A percentile compares a stretch with the other conserved stretches of the same genome.
phyloP scores from a whole-genome alignment of 2,329 filamentous ascomycete species.

The Furcasterigmium sp. region DNA sequence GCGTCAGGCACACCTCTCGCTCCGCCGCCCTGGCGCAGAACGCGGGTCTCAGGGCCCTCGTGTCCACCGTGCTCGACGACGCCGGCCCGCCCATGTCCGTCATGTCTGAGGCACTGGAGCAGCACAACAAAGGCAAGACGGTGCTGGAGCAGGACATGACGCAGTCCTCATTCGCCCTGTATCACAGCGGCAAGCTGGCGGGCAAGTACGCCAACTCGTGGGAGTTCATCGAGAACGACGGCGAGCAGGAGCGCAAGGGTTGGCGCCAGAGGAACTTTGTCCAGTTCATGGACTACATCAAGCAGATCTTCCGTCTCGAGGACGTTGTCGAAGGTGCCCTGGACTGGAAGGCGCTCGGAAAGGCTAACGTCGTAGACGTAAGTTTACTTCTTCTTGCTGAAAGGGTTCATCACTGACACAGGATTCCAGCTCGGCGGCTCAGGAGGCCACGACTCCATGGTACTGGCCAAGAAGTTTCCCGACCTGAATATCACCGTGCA shows the following conservation, averaged over 20 bases:
- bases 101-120: conserved; percentile 24
- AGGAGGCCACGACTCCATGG: conserved; percentile 32
- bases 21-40: conserved; percentile 29
- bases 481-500: conserved; percentile 37
- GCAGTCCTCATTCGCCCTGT: conserved; percentile 29
- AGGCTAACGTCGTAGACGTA: conserved; percentile 33
- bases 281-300: conserved; percentile 32
- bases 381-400: conserved; percentile 14
- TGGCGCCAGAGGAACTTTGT: conserved; percentile 33
- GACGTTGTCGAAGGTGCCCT: conserved; percentile 23
- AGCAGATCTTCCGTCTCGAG: conserved; percentile 32
- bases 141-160: conserved; percentile 25
- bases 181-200: conserved; percentile 23
- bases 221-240: conserved; percentile 34
- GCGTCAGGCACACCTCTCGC: conserved; percentile 28
- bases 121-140: conserved; percentile 22
- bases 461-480: conserved; percentile 33
- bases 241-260: conserved; percentile 28
- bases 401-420: background rate
- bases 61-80: conserved; percentile 30
- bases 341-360: conserved; percentile 29
- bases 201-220: conserved; percentile 27
- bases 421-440: conserved; percentile 32
- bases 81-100: conserved; percentile 29
- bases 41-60: conserved; percentile 25